phyloP scores from a whole-genome alignment of 768 basidiomycete species.

The Russula earlei region DNA sequence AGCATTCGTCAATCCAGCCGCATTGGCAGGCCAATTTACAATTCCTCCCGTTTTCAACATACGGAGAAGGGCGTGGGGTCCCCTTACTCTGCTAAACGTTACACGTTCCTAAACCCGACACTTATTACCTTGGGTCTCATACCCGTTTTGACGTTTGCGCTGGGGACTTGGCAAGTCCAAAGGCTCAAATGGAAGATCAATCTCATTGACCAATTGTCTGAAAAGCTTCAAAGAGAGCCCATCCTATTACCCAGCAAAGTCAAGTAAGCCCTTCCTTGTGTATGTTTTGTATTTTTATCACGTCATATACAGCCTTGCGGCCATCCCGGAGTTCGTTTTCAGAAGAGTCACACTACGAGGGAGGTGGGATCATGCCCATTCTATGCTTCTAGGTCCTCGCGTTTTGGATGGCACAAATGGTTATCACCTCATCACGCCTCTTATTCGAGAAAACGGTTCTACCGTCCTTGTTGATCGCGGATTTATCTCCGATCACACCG shows the following conservation, averaged over 20 bases:
- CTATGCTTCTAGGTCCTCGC: slow-evolving; percentile 77
- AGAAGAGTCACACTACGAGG: slow-evolving; percentile 77
- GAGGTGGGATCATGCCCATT: slow-evolving; percentile 64
- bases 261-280: slow-evolving; percentile 48
- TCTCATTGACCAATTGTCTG: slow-evolving; percentile 88
- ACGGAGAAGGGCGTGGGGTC: neutral
- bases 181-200: slow-evolving; percentile 91
- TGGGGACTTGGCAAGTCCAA: slow-evolving; percentile 92
- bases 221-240: slow-evolving; percentile 74
- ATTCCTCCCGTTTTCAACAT: slow-evolving; percentile 8
- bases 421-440: slow-evolving; percentile 79
- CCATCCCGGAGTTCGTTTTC: slow-evolving; percentile 81
- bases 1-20: slow-evolving; percentile 1
- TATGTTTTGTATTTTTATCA: slow-evolving; percentile 20
- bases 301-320: slow-evolving; percentile 46
- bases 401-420: slow-evolving; percentile 86
- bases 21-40: neutral
- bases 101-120: slow-evolving; percentile 58
- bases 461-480: slow-evolving; percentile 91
- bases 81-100: slow-evolving; percentile 45
- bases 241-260: slow-evolving; percentile 73
- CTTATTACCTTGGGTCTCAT: slow-evolving; percentile 74
- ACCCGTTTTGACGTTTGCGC: slow-evolving; percentile 80
- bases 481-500: slow-evolving; percentile 60
- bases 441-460: slow-evolving; percentile 68